Conservation (phyloP, 2,329 filamentous ascomycete genomes). For the Trichoderma atrobrunneum region DNA sequence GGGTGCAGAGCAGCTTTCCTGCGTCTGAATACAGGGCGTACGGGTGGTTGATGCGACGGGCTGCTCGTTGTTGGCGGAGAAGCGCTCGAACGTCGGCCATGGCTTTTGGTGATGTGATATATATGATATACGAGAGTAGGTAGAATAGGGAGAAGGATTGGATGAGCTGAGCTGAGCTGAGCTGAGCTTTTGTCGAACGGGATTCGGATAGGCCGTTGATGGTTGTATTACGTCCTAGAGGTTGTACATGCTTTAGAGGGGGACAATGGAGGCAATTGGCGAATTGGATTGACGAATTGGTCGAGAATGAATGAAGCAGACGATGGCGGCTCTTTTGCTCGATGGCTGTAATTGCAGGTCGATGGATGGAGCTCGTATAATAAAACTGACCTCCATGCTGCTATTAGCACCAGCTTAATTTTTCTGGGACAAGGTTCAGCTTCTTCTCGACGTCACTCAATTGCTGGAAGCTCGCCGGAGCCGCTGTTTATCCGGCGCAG, state of each 20-base stretch:
- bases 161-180: not conserved
- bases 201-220: not conserved
- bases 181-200: not conserved
- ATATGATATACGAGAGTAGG: not conserved
- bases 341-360: not conserved
- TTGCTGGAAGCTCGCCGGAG: slow-evolving; percentile 20
- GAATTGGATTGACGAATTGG: not conserved
- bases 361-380: not conserved
- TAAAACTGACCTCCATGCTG: not conserved
- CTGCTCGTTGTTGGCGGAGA: slow-evolving; percentile 72
- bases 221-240: not conserved
- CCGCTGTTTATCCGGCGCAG: slow-evolving; percentile 33
- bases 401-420: not conserved
- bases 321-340: not conserved
- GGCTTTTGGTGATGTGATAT: not conserved
- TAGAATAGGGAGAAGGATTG: not conserved
- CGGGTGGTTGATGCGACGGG: slow-evolving; percentile 69
- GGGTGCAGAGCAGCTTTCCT: slow-evolving; percentile 64
- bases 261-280: not conserved
- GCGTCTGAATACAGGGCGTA: slow-evolving; percentile 65
- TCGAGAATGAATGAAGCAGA: not conserved
- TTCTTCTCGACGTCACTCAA: not conserved
- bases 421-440: not conserved
- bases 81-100: slow-evolving; percentile 82
- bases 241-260: not conserved